Evolutionary conservation across 73 alveolate genomes (phyloP).

Genomic region (Tetrahymena borealis): DNA sequence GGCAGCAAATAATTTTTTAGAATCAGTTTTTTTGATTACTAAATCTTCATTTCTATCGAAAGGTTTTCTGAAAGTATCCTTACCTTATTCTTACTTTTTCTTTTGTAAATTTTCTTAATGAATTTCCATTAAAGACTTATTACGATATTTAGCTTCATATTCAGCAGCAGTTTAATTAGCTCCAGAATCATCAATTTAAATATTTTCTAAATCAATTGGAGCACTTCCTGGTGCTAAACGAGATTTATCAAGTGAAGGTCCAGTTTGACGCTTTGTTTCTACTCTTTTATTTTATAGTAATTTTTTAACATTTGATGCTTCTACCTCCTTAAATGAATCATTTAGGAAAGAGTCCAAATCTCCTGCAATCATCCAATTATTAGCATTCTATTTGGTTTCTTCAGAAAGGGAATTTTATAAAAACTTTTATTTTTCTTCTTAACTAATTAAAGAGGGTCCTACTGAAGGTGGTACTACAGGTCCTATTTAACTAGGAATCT

Average conservation of each 20-base stretch:
- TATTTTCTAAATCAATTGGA: neutral
- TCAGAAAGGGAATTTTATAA: neutral
- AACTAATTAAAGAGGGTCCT: neutral
- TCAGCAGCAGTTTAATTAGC: neutral
- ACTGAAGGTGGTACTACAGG: neutral
- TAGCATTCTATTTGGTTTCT: neutral
- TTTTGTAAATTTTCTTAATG: neutral
- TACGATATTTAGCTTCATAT: neutral
- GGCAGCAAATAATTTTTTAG: neutral
- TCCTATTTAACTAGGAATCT: neutral
- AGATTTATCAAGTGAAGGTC: neutral
- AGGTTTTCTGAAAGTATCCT: neutral
- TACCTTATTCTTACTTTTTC: neutral
- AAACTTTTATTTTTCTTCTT: neutral
- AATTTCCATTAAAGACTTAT: neutral
- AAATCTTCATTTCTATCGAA: neutral
- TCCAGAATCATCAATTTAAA: neutral
- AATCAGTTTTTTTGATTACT: neutral
- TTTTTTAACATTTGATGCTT: neutral
- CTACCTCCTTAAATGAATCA: neutral
- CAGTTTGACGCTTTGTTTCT: neutral
- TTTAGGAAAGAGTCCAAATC: neutral
- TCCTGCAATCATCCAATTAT: neutral
- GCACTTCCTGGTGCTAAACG: conserved; percentile 1
- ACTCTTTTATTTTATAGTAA: neutral